phyloP scores from a whole-genome alignment of 176 grass and related monocot species.

The Oryza brachyantha region DNA sequence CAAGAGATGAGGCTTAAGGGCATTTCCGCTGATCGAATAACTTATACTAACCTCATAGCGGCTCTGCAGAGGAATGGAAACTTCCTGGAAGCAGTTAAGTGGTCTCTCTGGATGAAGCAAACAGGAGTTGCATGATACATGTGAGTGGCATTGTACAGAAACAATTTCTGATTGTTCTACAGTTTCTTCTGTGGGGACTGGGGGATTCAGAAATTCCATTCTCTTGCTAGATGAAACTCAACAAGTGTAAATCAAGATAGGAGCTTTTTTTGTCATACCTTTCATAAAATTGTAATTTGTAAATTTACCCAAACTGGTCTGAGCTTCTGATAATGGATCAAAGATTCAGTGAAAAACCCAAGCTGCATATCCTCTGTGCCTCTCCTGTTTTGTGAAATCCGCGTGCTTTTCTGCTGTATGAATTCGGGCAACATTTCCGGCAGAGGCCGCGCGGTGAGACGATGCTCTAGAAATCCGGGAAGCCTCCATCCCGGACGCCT shows the following conservation, averaged over 20 bases:
- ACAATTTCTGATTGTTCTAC: slow-evolving; percentile 22
- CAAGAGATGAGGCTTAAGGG: slow-evolving; percentile 75
- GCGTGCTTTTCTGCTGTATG: neutral
- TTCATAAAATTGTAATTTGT: slow-evolving; percentile 21
- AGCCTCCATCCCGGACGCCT: too few species aligned
- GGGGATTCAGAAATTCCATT: neutral
- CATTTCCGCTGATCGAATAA: slow-evolving; percentile 58
- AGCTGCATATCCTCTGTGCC: neutral
- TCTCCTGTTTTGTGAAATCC: neutral
- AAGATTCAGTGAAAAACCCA: neutral
- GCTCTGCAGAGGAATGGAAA: slow-evolving; percentile 84
- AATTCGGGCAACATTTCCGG: neutral
- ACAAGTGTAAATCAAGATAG: slow-evolving; percentile 2
- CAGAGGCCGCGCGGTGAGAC: too few species aligned
- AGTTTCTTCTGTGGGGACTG: neutral
- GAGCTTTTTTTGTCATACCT: slow-evolving; percentile 13
- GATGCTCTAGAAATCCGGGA: too few species aligned
- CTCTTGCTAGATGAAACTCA: slow-evolving; percentile 16
- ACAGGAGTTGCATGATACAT: slow-evolving; percentile 41
- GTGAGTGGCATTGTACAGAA: slow-evolving; percentile 17
- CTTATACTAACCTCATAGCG: slow-evolving; percentile 62
- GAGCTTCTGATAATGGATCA: neutral
- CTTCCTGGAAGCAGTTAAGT: slow-evolving; percentile 84
- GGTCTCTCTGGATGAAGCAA: slow-evolving; percentile 97
- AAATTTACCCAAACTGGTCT: slow-evolving; percentile 4